Evolutionary conservation across 2,329 filamentous ascomycete genomes (phyloP).

Genomic region (Rhinocladiella mackenziei): DNA sequence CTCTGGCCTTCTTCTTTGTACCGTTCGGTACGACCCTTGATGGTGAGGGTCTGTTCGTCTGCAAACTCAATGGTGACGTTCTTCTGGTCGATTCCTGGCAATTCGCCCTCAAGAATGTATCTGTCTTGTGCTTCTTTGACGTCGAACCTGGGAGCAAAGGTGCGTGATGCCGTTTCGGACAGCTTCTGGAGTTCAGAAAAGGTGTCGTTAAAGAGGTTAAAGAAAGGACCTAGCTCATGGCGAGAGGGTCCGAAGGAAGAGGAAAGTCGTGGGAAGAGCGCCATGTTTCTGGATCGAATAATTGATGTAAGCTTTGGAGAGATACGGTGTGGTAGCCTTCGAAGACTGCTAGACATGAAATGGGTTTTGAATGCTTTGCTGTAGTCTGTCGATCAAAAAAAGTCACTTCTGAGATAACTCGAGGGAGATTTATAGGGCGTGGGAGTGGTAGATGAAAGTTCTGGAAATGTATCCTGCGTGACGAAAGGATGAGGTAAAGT

Average conservation of each 20-base stretch:
- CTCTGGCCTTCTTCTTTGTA: conserved; percentile 31
- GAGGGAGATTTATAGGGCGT: conserved; percentile 16
- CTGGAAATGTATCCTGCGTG: conserved; percentile 4
- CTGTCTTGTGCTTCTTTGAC: conserved; percentile 43
- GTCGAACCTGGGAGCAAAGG: conserved; percentile 46
- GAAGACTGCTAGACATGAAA: conserved; percentile 16
- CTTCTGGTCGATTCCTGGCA: conserved; percentile 46
- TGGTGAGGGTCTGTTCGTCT: conserved; percentile 45
- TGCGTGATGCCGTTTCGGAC: conserved; percentile 22
- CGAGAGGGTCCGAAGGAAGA: conserved; percentile 19
- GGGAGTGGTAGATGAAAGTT: conserved; percentile 10
- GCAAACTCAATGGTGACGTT: conserved; percentile 47
- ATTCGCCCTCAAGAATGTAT: conserved; percentile 49
- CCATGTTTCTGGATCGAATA: conserved; percentile 20
- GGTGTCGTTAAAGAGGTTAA: conserved; percentile 29
- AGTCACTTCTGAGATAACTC: too few relatives aligned
- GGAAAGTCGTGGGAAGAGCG: conserved; percentile 21
- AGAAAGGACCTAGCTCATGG: conserved; percentile 22
- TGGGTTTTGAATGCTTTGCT: conserved; percentile 14
- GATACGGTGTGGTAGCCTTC: conserved; percentile 16
- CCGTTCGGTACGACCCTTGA: conserved; percentile 43
- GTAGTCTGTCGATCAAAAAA: too few relatives aligned
- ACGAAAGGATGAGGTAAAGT: not conserved
- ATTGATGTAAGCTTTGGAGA: conserved; percentile 11
- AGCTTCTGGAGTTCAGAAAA: conserved; percentile 29